Base-by-base conservation (phyloP, 345 rosid genomes). In the Linum usitatissimum region DNA sequence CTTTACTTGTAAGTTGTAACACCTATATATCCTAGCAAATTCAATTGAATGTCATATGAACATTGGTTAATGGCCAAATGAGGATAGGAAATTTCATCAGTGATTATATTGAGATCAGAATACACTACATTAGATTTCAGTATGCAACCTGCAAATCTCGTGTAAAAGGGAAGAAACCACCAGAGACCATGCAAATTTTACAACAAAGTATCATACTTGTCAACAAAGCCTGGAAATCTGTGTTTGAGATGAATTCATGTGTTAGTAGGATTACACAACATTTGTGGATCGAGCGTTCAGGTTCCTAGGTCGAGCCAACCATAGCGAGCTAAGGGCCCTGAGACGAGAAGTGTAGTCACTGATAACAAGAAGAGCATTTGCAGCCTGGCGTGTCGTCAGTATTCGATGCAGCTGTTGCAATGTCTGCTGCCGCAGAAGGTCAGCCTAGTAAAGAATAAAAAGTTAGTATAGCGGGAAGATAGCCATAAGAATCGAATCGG, bases 291-390 rank as follows among this genome's bases (percentile, higher is more conserved):
- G 19, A 9, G 0, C 8, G 21, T 14, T 79, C 71, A 83, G 73
- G 73, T 87, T 84, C 62, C 87, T 81, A 31, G 97, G 94, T 10
- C 97, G 79, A 31, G 91, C 99, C 65, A 87, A 76, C 99, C 99
- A 89, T 54, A 92, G 65, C 23, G 97, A 92, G 74, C 98, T 86
- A 23, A 92, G 99, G 6, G 97, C 97, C 30, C 96, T 80, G 54
- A 92, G 95, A 40, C 96, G 81, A 1, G 93, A 85, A 10, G 77
- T 75, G 61, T 85, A 87, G 67, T 87, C 97, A 23, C 75, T 83
- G 65, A 92, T 80, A 61, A 87, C 97, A 49, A 92, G 84, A 64
- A 92, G 75, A 9, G 95, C 95, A 0, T 86, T 86, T 57, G 99
- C 97, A 14, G 93, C 91, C 78, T 92, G 99, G 5, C 88, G 83